A percentile compares a stretch with the other conserved stretches of the same genome.
Conservation (phyloP, 2,329 filamentous ascomycete genomes). For the Aspergillus tubingensis region DNA sequence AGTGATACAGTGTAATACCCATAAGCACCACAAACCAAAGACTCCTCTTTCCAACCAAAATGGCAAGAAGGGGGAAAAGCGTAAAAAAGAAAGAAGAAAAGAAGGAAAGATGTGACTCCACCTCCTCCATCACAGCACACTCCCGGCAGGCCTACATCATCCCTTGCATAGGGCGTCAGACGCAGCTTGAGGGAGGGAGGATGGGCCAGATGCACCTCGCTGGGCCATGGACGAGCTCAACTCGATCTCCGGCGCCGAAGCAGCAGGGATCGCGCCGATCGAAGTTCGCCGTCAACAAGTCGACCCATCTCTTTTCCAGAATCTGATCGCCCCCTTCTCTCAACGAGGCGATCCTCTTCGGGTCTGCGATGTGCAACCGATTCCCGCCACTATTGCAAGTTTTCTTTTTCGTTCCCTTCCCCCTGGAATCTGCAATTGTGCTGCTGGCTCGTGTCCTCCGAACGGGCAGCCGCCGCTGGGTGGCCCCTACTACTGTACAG, state of each 20-base stretch:
- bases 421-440: constrained; percentile 10
- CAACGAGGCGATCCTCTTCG: constrained; percentile 18
- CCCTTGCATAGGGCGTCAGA: constrained; percentile 24
- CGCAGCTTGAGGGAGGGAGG: constrained; percentile 7
- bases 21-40: not conserved
- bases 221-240: constrained; percentile 11
- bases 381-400: not conserved
- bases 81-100: not conserved
- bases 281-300: constrained; percentile 12
- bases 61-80: not conserved
- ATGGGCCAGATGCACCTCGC: not conserved
- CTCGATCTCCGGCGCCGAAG: constrained; percentile 5
- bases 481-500: not conserved
- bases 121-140: not conserved
- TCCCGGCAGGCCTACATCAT: constrained; percentile 12
- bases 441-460: constrained; percentile 6
- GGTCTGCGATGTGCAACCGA: constrained; percentile 3
- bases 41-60: not conserved
- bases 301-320: constrained; percentile 26
- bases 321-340: constrained; percentile 22
- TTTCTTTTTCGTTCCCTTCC: constrained; percentile 5
- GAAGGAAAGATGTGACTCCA: not conserved
- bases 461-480: not conserved
- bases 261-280: constrained; percentile 19
- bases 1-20: constrained; percentile 4